Evolutionary conservation across 768 basidiomycete genomes (phyloP).

Genomic region (Kwoniella shandongensis): DNA sequence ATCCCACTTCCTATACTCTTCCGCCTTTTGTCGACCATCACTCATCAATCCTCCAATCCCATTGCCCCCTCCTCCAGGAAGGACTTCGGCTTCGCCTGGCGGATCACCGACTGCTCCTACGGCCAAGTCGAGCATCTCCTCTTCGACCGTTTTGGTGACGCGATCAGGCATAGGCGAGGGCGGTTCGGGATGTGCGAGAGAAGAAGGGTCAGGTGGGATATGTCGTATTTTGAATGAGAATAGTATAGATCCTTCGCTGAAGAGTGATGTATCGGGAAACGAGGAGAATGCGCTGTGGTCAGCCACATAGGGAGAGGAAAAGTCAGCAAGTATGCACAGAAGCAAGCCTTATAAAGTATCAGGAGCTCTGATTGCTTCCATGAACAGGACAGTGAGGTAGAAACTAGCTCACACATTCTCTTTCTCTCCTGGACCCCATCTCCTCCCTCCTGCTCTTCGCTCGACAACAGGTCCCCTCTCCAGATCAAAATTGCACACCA

Average conservation of each 20-base stretch:
- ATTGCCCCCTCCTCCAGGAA: conserved; percentile 12
- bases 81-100: conserved; percentile 14
- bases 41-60: background rate
- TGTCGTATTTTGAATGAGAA: conserved; percentile 83
- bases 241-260: conserved; percentile 75
- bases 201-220: conserved; percentile 44
- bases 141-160: conserved; percentile 21
- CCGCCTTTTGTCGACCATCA: conserved; percentile 33
- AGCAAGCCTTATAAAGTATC: too few relatives aligned
- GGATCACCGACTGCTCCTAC: conserved; percentile 11
- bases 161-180: conserved; percentile 44
- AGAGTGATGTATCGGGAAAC: conserved; percentile 84
- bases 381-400: background rate
- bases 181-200: conserved; percentile 40
- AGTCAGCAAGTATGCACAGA: too few relatives aligned
- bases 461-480: conserved; percentile 79
- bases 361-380: too few relatives aligned
- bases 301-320: background rate
- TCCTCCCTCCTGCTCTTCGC: conserved; percentile 67
- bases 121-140: conserved; percentile 16
- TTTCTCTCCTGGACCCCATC: conserved; percentile 65
- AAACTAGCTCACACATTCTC: conserved; percentile 74
- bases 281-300: conserved; percentile 76
- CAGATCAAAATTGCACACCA: conserved; percentile 72
- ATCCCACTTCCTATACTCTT: conserved; percentile 53